Evolutionary conservation across 2,329 filamentous ascomycete genomes (phyloP), one percentile per base, ranked within the genome.

Genomic region (Lithohypha guttulata): DNA sequence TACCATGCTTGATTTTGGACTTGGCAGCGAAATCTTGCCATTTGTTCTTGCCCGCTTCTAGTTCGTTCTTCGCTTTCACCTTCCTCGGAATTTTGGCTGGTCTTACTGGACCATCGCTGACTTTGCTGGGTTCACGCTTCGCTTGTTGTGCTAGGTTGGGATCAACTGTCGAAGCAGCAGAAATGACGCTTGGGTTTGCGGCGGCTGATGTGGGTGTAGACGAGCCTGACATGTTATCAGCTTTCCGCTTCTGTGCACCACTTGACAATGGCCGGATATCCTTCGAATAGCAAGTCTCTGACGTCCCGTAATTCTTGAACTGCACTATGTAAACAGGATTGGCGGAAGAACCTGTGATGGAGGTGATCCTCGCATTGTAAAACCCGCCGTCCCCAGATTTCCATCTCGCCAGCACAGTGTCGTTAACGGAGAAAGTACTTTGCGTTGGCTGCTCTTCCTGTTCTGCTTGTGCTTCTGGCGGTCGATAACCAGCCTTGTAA

Each of bases 11-110:
- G 20, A 46, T 48, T 55, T 76, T 78, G 43, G 69, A 68, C 59
- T 93, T 94, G 55, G 72, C 70, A 49, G 78, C 82, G 60, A 94
- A 98, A 48, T 93, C 84, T 58, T 95, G 82, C 91, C 91, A 98
- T 58, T 91, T 94, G 55, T 66, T 83, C 68, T 94, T 93, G 55
- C 82, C 81, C 47, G 79, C 83, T 65, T 96, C 89, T 17, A 96
- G 71, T 57, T 93, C 84, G 59, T 87, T 91, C 45, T 80, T 91
- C 53, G 89, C 89, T 65, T 93, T 94, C 42, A 89, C 74, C 60
- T 77, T 77, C 39, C 82, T 80, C 8, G 78, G 75, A 33, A 79
- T 74, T 59, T 89, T 91, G 25, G 69, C 63, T 4, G 77, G 74
- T 46, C 74, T 66, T 21, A 66, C 59, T 8, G 73, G 65, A 6